Percentiles rank a stretch among this genome's conserved stretches.
phyloP scores from a whole-genome alignment of 495 filamentous ascomycete genomes.

The Daldinia vernicosa region DNA sequence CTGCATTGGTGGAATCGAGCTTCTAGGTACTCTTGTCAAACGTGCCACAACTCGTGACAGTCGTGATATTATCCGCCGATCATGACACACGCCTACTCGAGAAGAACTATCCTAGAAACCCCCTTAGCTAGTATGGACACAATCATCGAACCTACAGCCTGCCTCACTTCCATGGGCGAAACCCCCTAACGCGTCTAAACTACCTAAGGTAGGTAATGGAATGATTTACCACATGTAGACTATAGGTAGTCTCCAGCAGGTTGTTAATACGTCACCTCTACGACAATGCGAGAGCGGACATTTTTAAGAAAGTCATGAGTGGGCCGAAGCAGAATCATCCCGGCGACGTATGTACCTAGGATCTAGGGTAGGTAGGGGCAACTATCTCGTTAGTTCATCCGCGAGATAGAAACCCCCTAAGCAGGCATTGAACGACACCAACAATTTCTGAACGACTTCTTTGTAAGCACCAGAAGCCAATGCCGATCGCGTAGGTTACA shows the following conservation, averaged over 20 bases:
- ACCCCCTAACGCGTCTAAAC: not conserved
- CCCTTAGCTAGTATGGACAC: not conserved
- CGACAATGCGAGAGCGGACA: not conserved
- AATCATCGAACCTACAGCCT: not conserved
- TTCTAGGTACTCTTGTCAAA: not conserved
- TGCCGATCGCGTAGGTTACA: slow-evolving; percentile 24
- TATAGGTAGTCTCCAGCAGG: not conserved
- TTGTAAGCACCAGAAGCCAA: slow-evolving; percentile 10
- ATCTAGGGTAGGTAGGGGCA: not conserved
- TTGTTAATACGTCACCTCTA: not conserved
- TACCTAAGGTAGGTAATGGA: no score
- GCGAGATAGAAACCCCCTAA: slow-evolving; percentile 4
- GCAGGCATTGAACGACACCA: not conserved
- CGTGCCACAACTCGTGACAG: not conserved
- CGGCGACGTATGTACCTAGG: not conserved
- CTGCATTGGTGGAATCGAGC: not conserved
- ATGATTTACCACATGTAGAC: not conserved
- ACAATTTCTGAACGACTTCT: slow-evolving; percentile 16
- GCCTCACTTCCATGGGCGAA: not conserved
- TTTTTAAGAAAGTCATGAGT: not conserved
- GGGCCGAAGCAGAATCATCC: not conserved
- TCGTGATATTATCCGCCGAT: not conserved
- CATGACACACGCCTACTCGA: not conserved
- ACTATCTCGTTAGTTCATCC: not conserved
- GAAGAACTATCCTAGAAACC: not conserved